Conservation (phyloP, 78 protist species). For the Diacronema lutheri region DNA sequence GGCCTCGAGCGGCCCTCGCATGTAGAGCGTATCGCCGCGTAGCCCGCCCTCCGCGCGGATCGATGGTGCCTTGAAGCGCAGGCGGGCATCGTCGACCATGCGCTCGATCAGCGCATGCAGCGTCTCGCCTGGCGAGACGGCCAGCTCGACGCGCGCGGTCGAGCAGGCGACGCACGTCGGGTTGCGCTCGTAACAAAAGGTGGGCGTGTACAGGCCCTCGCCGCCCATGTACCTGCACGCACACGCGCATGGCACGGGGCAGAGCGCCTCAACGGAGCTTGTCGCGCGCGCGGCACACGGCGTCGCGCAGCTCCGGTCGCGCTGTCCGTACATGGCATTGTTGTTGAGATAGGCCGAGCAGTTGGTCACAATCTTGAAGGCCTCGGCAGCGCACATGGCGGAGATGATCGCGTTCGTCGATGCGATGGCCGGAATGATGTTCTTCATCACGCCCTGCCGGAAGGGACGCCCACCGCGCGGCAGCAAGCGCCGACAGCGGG, state of each 20-base stretch:
- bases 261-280: too few species aligned
- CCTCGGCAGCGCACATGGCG: slow-evolving; percentile 21
- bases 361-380: neutral
- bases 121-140: neutral
- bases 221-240: neutral
- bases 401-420: slow-evolving; percentile 96
- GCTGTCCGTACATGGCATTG: neutral
- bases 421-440: slow-evolving; percentile 96
- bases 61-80: neutral
- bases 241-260: too few species aligned
- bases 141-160: neutral
- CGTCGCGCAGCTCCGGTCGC: too few species aligned
- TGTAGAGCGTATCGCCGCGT: neutral
- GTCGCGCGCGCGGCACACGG: too few species aligned
- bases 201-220: neutral
- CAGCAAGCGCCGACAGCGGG: too few species aligned
- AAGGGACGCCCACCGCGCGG: neutral
- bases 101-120: neutral
- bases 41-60: neutral
- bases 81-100: neutral
- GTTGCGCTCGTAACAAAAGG: slow-evolving; percentile 5
- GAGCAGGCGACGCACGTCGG: neutral
- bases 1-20: neutral
- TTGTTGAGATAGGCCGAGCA: slow-evolving; percentile 11
- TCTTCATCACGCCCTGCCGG: neutral